Base-by-base conservation (phyloP, 2,329 filamentous ascomycete species). In the Coniella vitis region DNA sequence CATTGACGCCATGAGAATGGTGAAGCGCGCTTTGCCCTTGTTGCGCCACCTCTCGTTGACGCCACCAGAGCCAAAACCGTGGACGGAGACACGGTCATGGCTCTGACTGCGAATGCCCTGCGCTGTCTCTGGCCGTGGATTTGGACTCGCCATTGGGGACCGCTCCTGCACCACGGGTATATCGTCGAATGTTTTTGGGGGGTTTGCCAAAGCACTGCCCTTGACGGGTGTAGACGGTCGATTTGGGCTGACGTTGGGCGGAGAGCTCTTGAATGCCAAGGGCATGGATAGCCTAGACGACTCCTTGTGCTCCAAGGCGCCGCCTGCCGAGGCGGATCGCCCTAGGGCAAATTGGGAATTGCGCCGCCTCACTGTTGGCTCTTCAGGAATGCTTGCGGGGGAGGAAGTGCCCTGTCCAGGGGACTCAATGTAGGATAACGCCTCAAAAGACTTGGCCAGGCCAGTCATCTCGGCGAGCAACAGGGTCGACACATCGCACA, bases 1-100 rank as follows among this genome's bases (percentile, higher is more conserved):
- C 56, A 96, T 73, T 14, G 86, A 89, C 1, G 88, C 91, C 56
- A 95, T 75, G 8, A 95, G 78, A 49, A 96, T 83, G 19, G 81
- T 81, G 13, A 87, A 78, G 47, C 91, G 82, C 22, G 86, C 85
- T 64, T 86, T 90, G 25, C 88, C 88, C 63, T 88, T 89, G 57
- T 84, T 84, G 54, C 88, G 83, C 63, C 83, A 86, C 54, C 86
- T 76, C 61, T 95, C 89, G 56, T 84, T 86, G 52, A 85, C 72
- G 48, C 85, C 84, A 42, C 81, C 78, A 1, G 81, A 72, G 0
- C 83, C 83, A 60, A 95, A 89, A 0, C 89, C 88, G 52, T 82
- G 79, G 2, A 78, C 86, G 61, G 70, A 81, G 57, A 78, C 81
- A 66, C 71, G 70, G 57, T 81, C 78, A 48, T 71, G 71, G 51